Evolutionary conservation across 768 basidiomycete species (phyloP).

Genomic region (Boletus rubropictus): DNA sequence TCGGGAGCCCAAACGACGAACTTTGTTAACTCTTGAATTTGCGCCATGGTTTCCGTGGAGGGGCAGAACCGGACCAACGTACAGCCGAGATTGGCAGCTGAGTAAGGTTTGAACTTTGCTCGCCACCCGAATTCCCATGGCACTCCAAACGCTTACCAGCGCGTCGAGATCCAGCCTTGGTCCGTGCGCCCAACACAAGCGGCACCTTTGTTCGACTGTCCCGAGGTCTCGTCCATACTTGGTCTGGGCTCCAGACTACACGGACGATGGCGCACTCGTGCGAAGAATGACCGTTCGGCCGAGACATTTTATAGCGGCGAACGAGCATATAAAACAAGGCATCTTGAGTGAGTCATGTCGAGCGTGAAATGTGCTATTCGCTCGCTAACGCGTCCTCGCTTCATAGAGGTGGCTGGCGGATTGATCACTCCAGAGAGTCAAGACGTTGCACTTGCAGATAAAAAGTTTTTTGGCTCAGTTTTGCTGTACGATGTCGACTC

Average conservation of each 20-base stretch:
- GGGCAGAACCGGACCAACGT: neutral
- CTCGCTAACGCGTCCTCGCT: constrained; percentile 4
- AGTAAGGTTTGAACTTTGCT: constrained; percentile 4
- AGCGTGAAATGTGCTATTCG: constrained; percentile 7
- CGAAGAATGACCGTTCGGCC: constrained; percentile 53
- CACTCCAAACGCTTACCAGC: neutral
- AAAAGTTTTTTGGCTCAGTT: constrained; percentile 57
- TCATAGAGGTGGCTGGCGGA: constrained; percentile 48
- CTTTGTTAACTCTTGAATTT: constrained; percentile 11
- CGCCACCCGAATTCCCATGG: neutral
- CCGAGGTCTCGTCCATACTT: constrained; percentile 25
- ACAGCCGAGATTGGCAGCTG: constrained; percentile 2
- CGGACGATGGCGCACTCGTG: constrained; percentile 50
- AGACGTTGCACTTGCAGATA: constrained; percentile 38
- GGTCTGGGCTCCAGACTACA: constrained; percentile 64
- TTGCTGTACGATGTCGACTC: constrained; percentile 51
- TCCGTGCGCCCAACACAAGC: constrained; percentile 4
- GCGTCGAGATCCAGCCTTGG: neutral
- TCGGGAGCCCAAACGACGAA: constrained; percentile 68
- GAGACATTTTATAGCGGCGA: constrained; percentile 45
- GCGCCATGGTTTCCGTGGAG: constrained; percentile 15
- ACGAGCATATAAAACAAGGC: constrained; percentile 37
- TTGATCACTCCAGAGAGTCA: constrained; percentile 56
- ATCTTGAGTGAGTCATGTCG: constrained; percentile 41
- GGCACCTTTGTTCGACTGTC: constrained; percentile 8